Evolutionary conservation across 768 basidiomycete species (phyloP).

Genomic region (Cantharellus anzutake): DNA sequence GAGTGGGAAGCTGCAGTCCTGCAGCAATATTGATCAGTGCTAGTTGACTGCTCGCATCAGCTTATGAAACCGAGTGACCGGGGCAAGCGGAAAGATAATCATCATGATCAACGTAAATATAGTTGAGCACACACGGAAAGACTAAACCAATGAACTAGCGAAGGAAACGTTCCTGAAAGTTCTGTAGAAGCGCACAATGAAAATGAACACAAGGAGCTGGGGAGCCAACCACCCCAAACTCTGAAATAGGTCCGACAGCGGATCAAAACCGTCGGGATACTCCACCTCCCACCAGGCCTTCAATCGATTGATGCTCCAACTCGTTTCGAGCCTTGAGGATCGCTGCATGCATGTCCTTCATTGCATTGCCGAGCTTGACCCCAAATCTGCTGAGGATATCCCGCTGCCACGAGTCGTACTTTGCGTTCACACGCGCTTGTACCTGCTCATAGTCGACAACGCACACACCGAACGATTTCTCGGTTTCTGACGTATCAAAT

Average conservation of each 20-base stretch:
- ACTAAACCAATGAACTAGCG: too few relatives aligned
- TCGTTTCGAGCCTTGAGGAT: constrained; percentile 90
- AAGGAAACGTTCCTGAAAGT: too few relatives aligned
- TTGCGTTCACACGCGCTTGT: constrained; percentile 91
- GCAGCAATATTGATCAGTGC: too few relatives aligned
- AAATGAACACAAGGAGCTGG: too few relatives aligned
- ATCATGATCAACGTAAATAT: too few relatives aligned
- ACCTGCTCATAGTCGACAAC: constrained; percentile 97
- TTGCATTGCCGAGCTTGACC: constrained; percentile 75
- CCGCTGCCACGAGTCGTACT: constrained; percentile 95
- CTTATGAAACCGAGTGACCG: too few relatives aligned
- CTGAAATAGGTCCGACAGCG: neutral
- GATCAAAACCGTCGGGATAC: neutral
- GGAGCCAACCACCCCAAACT: too few relatives aligned
- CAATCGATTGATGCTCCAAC: constrained; percentile 90
- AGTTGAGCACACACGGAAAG: too few relatives aligned
- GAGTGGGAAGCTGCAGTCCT: too few relatives aligned
- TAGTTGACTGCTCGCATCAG: too few relatives aligned
- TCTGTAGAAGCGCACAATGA: too few relatives aligned
- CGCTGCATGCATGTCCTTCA: constrained; percentile 94
- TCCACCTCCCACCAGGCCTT: constrained; percentile 51
- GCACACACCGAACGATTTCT: constrained; percentile 80
- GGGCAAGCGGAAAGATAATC: too few relatives aligned
- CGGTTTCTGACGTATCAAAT: constrained; percentile 91
- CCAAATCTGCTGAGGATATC: constrained; percentile 89